Evolutionary conservation across 2,329 filamentous ascomycete species (phyloP), one percentile per base, ranked within the genome.

Genomic region (Fonsecaea nubica): DNA sequence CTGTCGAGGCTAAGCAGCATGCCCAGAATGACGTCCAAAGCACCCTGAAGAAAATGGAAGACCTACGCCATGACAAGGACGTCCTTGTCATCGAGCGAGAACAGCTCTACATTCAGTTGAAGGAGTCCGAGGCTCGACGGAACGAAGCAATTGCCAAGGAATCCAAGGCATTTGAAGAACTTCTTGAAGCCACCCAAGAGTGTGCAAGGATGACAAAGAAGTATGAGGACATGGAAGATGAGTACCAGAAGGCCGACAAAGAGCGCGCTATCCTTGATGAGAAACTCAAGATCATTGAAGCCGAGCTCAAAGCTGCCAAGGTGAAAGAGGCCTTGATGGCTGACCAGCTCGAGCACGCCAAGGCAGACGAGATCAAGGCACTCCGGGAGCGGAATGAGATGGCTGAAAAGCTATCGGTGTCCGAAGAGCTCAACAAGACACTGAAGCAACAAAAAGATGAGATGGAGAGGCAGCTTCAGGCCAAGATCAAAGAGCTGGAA

Each of bases 131-230:
- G 45, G 45, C 45, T 10, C 7, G 45, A 50, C 45, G 45, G n/a
- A 50, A 50, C 21, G 45, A 50, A 10, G 45, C 45, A 2, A 50
- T 50, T 50, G 45, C 45, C 18, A 50, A 50, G 45, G 45, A 50
- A 21, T 50, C 45, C 18, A 50, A 50, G 45, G 45, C 45, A 50
- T 50, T 50, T 25, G 45, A 50, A 50, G 45, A 50, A 8, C 45
- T 50, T 18, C 45, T 50, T 12, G 18, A 21, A 10, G 45, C 45
- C 8, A 50, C 45, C 13, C 45, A 50, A 50, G 45, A 50, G 8
- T 50, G 45, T 21, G 18, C 45, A 50, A 18, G 21, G 18, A 25
- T 50, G 45, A 50, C 45, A 18, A 50, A 50, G 45, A 25, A 50
- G 18, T 50, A 50, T 21, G 45, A 50, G 21, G 45, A 50, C 9